Evolutionary conservation across 768 basidiomycete genomes (phyloP), one percentile per base, ranked within the genome.

Genomic region (Serendipita sp.): DNA sequence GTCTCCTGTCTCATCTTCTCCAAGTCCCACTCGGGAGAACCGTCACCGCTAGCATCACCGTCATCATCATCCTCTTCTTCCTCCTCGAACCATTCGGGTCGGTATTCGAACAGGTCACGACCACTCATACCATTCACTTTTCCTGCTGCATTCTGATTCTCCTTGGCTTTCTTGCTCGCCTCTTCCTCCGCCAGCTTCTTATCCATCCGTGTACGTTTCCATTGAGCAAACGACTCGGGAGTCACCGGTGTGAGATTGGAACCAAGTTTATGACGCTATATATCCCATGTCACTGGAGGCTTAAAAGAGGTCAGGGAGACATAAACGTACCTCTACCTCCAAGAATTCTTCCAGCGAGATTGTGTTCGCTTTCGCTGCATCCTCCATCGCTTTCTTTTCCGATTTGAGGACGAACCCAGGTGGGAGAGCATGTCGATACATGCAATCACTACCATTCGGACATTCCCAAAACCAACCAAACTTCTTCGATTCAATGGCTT

Each of bases 391-490:
- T 75, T 97, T 97, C 76, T 79, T 86, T 75, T 98, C 92, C 2
- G 91, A 90, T 74, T 89, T 96, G 69, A 98, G 83, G 28, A 96
- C 87, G 74, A 96, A 98, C 2, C 95, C 95, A 38, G 95, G 91
- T 7, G 95, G 95, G 11, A 98, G 79, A 0, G 95, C 95, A 72
- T 98, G 95, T 65, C 92, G 82, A 76, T 96, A 96, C 75, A 91
- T 89, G 77, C 94, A 97, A 56, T 79, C 79, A 34, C 41, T 32
- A 63, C 91, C 89, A 68, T 88, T 91, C 5, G 91, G 91, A 75
- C 90, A 91, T 74, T 89, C 86, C 92, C 92, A 95, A 79, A 95
- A 95, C 92, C 92, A 94, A 32, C 92, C 91, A 70, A 89, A 92
- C 70, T 92, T 93, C 72, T 89, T 84, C 2, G 80, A 78, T 73